Percentiles rank a stretch among this genome's conserved stretches.
These are phyloP conservation scores for Selaginella moellendorffii DNA, from an alignment of 75 land plant genomes.

Conservation along the genomic window DNA sequence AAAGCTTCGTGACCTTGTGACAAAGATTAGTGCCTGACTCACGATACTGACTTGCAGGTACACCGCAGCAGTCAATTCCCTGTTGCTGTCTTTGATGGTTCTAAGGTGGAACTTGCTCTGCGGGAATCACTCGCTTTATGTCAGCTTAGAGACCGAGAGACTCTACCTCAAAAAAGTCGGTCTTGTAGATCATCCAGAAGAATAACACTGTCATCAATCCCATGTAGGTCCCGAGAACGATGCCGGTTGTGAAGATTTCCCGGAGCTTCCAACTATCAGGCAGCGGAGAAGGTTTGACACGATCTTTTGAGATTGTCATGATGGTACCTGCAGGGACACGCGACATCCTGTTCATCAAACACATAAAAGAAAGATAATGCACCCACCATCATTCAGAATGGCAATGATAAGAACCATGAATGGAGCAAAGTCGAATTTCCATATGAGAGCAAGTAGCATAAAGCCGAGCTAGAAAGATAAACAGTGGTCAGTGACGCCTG, in stretches of 20 bases:
- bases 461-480: conserved; percentile 25
- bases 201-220: conserved; percentile 22
- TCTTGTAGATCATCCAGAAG: conserved; percentile 21
- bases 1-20: conserved; percentile 60
- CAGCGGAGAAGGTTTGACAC: conserved; percentile 23
- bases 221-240: conserved; percentile 5
- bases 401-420: conserved; percentile 41
- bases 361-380: neutral
- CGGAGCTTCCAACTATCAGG: conserved; percentile 23
- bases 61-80: conserved; percentile 34
- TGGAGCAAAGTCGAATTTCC: conserved; percentile 40
- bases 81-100: conserved; percentile 12
- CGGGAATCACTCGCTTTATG: neutral
- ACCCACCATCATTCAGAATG: conserved; percentile 34
- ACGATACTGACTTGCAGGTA: conserved; percentile 65
- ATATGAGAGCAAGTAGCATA: conserved; percentile 29
- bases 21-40: conserved; percentile 56
- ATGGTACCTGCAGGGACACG: conserved; percentile 23
- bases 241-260: conserved; percentile 12
- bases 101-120: conserved; percentile 26
- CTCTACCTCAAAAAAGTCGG: conserved; percentile 15
- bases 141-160: neutral
- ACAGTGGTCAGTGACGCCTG: neutral
- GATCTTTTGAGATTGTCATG: conserved; percentile 26
- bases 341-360: neutral